Conservation (phyloP, 805 yeast species). For the Metschnikowia lunata region DNA sequence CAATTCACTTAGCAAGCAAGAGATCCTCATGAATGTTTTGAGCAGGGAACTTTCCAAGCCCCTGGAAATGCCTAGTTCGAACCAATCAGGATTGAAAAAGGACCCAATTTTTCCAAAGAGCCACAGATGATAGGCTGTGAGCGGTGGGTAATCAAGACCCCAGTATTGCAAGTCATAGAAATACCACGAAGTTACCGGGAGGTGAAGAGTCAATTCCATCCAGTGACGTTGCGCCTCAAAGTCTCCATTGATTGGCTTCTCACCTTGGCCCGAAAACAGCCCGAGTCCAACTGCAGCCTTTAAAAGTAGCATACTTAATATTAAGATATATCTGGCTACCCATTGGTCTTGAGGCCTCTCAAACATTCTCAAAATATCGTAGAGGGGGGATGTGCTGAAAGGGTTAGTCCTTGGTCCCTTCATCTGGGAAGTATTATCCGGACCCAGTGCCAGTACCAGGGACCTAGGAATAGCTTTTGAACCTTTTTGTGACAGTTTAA, state of each 20-base stretch:
- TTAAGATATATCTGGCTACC: conserved; percentile 77
- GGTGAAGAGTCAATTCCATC: conserved; percentile 82
- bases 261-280: conserved; percentile 67
- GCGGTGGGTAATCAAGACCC: conserved; percentile 97
- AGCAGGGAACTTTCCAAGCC: conserved; percentile 66
- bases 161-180: conserved; percentile 85
- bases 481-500: too few species aligned
- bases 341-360: conserved; percentile 83
- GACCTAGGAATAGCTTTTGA: too few species aligned
- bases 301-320: conserved; percentile 68
- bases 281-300: conserved; percentile 88
- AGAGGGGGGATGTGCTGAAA: conserved; percentile 45
- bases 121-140: conserved; percentile 92
- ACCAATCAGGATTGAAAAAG: conserved; percentile 66
- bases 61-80: conserved; percentile 64
- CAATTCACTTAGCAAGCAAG: conserved; percentile 73
- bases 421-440: not conserved
- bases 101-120: conserved; percentile 69
- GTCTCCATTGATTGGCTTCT: conserved; percentile 86
- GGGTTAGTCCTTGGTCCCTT: conserved; percentile 3
- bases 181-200: conserved; percentile 81
- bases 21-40: conserved; percentile 80
- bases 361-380: conserved; percentile 74
- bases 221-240: conserved; percentile 98
- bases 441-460: not conserved